Base-by-base conservation (phyloP, 176 grass and related monocot species). In the Carex myosuroides region DNA sequence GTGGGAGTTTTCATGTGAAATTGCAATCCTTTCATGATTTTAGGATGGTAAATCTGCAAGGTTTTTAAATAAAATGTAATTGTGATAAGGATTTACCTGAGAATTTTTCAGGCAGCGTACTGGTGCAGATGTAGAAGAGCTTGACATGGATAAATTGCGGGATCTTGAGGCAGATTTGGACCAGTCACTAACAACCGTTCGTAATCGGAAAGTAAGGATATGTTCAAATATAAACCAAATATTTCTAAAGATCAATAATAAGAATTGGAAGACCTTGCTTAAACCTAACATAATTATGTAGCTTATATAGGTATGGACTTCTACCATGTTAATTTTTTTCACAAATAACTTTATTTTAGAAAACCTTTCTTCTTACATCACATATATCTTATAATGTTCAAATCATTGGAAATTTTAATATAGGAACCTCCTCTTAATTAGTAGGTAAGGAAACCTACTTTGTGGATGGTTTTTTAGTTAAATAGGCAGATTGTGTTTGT, bases 101-200 rank as follows among this genome's bases (percentile, higher is more conserved):
- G 37, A 83, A 30, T 12, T 67, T 37, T 81, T 1, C 54, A 95
- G 96, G 89, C 96, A 99, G 81, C 87, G 93, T 83, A 95, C 91
- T 78, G 96, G 96, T 13, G 89, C 90, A 70, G 96, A 95, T 83
- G 83, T 99, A 14, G 96, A 99, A 50, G 74, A 10, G 24, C 73
- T 99, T 57, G 89, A 93, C 30, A 92, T 99, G 60, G 72, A 99
- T 16, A 88, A 95, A 68, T 84, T 95, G 91, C 91, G 91, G 62
- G 93, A 82, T 62, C 93, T 99, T 88, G 96, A 99, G 87, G 91
- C 90, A 79, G 94, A 95, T 80, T 88, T 95, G 6, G 91, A 99
- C 12, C 55, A 85, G 3, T 87, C 96, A 67, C 84, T 94, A 82
- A 93, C 91, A 88, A 89, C 90, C 71, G 93, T 99, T 85, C 96